phyloP scores from a whole-genome alignment of 352 stramenopile genomes.

The Pythium rishiriense region DNA sequence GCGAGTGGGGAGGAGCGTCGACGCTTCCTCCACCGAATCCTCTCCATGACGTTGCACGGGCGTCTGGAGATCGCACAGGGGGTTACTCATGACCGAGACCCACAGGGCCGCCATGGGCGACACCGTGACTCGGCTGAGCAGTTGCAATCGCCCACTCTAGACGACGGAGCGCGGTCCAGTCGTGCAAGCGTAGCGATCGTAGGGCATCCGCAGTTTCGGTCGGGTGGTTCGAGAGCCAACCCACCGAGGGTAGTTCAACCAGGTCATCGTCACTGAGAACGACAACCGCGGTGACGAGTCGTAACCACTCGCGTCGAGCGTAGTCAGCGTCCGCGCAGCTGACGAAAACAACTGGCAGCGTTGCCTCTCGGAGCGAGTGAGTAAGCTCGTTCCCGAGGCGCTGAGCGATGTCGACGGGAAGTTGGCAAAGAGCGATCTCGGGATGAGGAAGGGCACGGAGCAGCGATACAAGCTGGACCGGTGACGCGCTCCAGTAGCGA shows the following conservation, averaged over 20 bases:
- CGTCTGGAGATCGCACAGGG: background rate
- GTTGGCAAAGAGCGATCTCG: constrained; percentile 3
- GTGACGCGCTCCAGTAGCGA: background rate
- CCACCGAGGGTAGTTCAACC: background rate
- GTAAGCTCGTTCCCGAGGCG: background rate
- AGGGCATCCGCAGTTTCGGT: background rate
- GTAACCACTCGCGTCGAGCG: background rate
- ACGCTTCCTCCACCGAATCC: background rate
- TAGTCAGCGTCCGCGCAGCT: background rate
- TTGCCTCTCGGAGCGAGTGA: background rate
- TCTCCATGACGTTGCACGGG: background rate
- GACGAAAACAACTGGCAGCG: background rate
- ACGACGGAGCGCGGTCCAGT: background rate
- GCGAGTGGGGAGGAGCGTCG: background rate
- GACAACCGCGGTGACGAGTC: background rate
- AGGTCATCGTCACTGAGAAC: background rate
- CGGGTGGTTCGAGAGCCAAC: background rate
- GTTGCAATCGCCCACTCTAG: background rate
- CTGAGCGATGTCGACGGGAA: background rate
- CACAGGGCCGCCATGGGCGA: too few species aligned
- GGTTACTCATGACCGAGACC: background rate
- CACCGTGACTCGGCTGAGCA: background rate
- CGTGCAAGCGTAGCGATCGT: background rate
- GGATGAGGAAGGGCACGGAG: constrained; percentile 3
- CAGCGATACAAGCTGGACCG: background rate